These are phyloP conservation scores for Alloteropsis semialata DNA, from an alignment of 176 grass and related monocot genomes.

Conservation along the genomic window DNA sequence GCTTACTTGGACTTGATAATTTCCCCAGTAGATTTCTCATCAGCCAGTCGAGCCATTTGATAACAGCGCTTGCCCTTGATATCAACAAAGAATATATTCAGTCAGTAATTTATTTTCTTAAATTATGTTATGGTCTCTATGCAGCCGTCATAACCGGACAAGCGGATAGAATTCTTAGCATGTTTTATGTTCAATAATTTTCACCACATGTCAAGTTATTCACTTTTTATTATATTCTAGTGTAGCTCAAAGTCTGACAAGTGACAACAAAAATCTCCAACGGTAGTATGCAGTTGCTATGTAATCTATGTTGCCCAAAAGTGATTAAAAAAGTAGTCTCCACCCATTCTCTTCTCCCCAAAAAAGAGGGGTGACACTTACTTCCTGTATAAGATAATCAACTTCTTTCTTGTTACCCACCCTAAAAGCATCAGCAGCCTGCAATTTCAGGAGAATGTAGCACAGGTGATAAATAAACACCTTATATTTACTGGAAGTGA, in stretches of 20 bases:
- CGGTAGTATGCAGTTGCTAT: neutral
- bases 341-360: neutral
- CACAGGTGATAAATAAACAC: conserved; percentile 8
- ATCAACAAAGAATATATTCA: conserved; percentile 32
- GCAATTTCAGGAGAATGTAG: conserved; percentile 34
- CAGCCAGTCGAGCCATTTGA: conserved; percentile 59
- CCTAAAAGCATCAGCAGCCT: conserved; percentile 84
- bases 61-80: conserved; percentile 63
- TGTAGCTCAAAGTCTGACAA: conserved; percentile 12
- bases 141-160: neutral
- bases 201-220: neutral
- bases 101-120: conserved; percentile 12
- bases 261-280: neutral
- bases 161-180: neutral
- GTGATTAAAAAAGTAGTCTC: conserved; percentile 2
- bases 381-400: conserved; percentile 60
- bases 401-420: conserved; percentile 56
- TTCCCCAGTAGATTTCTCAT: conserved; percentile 68
- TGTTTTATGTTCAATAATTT: conserved; percentile 7
- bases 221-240: neutral
- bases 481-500: conserved; percentile 2
- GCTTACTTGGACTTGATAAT: conserved; percentile 51
- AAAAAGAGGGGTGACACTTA: conserved; percentile 34
- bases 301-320: neutral
- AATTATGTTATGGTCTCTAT: neutral